Percentiles rank a stretch among this genome's conserved stretches.
Evolutionary conservation across 2,329 filamentous ascomycete genomes (phyloP).

Genomic region (Ustulina deusta): DNA sequence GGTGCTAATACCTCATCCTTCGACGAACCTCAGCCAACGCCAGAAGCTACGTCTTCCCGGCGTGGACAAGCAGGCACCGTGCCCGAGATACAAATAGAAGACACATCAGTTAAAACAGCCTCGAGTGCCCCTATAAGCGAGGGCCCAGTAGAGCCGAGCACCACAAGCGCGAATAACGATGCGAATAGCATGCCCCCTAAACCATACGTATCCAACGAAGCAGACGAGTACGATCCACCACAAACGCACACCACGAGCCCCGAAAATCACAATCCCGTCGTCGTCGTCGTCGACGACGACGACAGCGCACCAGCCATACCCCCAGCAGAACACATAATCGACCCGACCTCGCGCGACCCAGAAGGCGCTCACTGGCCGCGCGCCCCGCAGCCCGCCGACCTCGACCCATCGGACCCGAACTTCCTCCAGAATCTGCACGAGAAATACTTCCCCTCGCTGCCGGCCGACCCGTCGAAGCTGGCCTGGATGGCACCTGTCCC

Average conservation of each 20-base stretch:
- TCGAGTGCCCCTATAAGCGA: conserved; percentile 12
- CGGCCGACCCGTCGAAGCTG: conserved; percentile 85
- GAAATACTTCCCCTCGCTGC: conserved; percentile 92
- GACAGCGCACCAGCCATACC: conserved; percentile 35
- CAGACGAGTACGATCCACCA: conserved; percentile 18
- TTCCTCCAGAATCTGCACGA: conserved; percentile 87
- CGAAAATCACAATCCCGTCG: conserved; percentile 47
- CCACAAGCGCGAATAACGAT: neutral
- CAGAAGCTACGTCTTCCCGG: conserved; percentile 28
- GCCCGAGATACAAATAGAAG: conserved; percentile 45
- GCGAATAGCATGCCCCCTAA: conserved; percentile 30
- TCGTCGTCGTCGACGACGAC: conserved; percentile 14
- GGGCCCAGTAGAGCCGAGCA: neutral
- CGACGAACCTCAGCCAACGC: conserved; percentile 48
- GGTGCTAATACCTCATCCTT: conserved; percentile 58
- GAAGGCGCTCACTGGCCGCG: conserved; percentile 70
- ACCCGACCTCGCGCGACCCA: conserved; percentile 27
- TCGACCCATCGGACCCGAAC: conserved; percentile 84
- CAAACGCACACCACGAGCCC: conserved; percentile 21
- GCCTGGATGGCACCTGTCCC: conserved; percentile 88
- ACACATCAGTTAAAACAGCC: conserved; percentile 37
- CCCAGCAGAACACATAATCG: conserved; percentile 39
- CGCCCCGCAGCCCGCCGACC: conserved; percentile 69
- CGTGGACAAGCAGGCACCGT: conserved; percentile 19
- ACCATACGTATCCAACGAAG: conserved; percentile 35